phyloP scores from a whole-genome alignment of 2,329 filamentous ascomycete genomes.

The Microdochium trichocladiopsis region DNA sequence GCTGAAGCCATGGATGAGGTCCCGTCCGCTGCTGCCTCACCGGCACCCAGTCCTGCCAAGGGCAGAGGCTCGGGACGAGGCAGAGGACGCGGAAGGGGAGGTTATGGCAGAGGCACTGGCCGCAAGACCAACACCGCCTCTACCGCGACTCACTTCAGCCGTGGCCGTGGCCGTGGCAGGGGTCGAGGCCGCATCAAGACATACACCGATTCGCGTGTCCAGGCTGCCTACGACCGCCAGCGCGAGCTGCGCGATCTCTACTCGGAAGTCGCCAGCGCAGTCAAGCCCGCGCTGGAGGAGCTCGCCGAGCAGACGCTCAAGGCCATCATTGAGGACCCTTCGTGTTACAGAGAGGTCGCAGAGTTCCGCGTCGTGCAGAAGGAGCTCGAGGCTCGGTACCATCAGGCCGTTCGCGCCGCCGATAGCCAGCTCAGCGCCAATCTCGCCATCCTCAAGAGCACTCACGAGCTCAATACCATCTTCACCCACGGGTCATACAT shows the following conservation, averaged over 20 bases:
- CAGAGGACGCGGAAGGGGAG: conserved; percentile 13
- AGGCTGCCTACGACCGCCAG: conserved; percentile 56
- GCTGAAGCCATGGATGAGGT: conserved; percentile 17
- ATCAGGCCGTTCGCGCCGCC: conserved; percentile 14
- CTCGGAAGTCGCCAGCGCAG: conserved; percentile 51
- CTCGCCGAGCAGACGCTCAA: conserved; percentile 54
- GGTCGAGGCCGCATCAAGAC: conserved; percentile 44
- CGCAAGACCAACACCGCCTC: conserved; percentile 11
- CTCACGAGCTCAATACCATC: conserved; percentile 24
- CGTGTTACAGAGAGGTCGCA: conserved; percentile 42
- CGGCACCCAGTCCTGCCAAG: conserved; percentile 22
- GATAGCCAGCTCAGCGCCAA: conserved; percentile 23
- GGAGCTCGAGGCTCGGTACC: conserved; percentile 40
- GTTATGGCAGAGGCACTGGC: conserved; percentile 4
- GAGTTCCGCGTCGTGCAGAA: conserved; percentile 45
- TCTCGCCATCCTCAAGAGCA: conserved; percentile 20
- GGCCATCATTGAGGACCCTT: conserved; percentile 45
- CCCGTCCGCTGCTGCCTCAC: conserved; percentile 16
- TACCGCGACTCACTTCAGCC: conserved; percentile 11
- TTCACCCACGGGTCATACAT: conserved; percentile 23
- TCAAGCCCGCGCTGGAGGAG: conserved; percentile 60
- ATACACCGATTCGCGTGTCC: conserved; percentile 45
- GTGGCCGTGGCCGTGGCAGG: conserved; percentile 21
- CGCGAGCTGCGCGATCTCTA: conserved; percentile 60
- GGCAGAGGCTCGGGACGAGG: conserved; percentile 13